phyloP scores from a whole-genome alignment of 179 eudicot species.

The Camellia oleifera region DNA sequence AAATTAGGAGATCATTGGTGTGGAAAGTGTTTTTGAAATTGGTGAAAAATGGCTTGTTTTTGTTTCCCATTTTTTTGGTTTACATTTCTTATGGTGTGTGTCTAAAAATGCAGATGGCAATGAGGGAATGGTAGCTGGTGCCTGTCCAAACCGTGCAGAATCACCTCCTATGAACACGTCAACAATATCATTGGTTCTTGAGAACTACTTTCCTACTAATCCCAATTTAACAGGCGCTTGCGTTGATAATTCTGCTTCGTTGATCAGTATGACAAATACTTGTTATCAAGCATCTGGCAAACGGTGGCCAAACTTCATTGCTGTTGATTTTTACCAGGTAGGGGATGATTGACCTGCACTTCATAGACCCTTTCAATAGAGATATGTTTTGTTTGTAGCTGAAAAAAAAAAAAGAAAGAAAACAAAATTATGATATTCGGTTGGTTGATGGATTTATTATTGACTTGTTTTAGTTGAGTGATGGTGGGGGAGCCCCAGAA shows the following conservation, averaged over 20 bases:
- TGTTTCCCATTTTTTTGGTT: too few relatives aligned
- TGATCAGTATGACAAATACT: constrained; percentile 50
- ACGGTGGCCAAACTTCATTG: constrained; percentile 76
- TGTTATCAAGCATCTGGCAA: constrained; percentile 61
- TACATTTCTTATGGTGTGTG: neutral
- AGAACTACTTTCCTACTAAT: constrained; percentile 52
- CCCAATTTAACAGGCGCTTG: constrained; percentile 50
- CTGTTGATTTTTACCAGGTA: constrained; percentile 83
- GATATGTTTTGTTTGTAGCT: neutral
- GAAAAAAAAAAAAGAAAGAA: neutral
- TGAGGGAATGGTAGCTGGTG: constrained; percentile 57
- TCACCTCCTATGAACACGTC: constrained; percentile 60
- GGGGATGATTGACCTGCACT: neutral
- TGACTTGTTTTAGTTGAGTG: constrained; percentile 58
- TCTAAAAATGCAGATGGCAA: constrained; percentile 54
- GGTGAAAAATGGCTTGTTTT: too few relatives aligned
- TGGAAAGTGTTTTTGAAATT: too few relatives aligned
- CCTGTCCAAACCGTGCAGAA: constrained; percentile 64
- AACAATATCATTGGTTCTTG: constrained; percentile 50
- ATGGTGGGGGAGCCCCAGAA: constrained; percentile 87
- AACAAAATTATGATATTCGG: neutral
- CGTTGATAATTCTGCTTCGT: constrained; percentile 60
- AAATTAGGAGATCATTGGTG: neutral
- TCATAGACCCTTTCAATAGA: neutral
- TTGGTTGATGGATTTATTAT: neutral